Base-by-base conservation (phyloP, 352 stramenopile genomes). In the Globisporangium ultimum region DNA sequence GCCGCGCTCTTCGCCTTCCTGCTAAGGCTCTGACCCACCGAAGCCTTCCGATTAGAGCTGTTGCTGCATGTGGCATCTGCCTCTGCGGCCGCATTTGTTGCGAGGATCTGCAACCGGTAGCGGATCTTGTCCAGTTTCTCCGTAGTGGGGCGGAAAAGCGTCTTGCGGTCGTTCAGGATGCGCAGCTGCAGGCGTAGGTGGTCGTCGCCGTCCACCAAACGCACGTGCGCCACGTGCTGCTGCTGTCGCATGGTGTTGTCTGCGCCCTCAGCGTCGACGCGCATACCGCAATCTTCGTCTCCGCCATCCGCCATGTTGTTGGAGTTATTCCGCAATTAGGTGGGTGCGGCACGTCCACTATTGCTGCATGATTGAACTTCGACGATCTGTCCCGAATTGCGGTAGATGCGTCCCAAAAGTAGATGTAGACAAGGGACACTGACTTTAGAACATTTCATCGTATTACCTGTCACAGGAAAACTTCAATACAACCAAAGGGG, bases 41-140 rank as follows among this genome's bases (percentile, higher is more conserved):
- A 43, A 17, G 38, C 38, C 24, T 32, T 32, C 3, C 34, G 32
- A 9, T 21, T 56, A 17, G 36, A 17, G 12, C 6, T 48, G 36
- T 32, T 47, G 15, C 6, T 21, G 17, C 18, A 22, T 20, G 42
- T 9, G 15, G 21, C 20, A 28, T 40, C 34, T 21, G 9, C 45
- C 13, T 20, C 49, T 7, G 40, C 24, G 2, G 57, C 21, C 5
- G 58, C 60, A 10, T 68, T 50, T 11, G 67, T 57, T 22, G 76
- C 80, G 40, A 87, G 48, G 13, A 91, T 58, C 68, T 88, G 72
- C 52, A 91, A 51, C n/a, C 80, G 80, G 34, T 76, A 64, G 52
- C 77, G 75, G 18, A 91, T 56, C 49, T 84, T 86, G 41, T 81
- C 72, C 28, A 87, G 57, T 40, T 67, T 76, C 53, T 91, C 80